phyloP scores from a whole-genome alignment of 192 early-diverging fungal species.

The Neocallimastix lanati region DNA sequence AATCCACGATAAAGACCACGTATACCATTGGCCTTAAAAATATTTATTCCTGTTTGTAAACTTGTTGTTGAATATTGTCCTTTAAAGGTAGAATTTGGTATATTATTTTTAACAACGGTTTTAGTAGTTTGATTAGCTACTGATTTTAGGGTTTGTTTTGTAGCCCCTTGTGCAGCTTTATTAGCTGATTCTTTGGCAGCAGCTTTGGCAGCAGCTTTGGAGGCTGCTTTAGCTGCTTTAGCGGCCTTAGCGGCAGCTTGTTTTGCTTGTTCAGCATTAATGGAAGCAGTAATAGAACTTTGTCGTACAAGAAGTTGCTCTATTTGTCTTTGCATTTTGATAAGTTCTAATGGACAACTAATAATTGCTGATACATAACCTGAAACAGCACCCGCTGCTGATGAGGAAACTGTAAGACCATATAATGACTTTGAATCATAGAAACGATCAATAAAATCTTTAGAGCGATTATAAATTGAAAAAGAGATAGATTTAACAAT shows the following conservation, averaged over 20 bases:
- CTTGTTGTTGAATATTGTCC: neutral
- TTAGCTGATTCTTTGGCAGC: neutral
- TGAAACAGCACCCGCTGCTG: conserved; percentile 29
- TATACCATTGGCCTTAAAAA: neutral
- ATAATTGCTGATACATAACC: conserved; percentile 48
- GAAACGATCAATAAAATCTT: conserved; percentile 17
- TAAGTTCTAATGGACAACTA: conserved; percentile 57
- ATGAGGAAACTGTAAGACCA: conserved; percentile 19
- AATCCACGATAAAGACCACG: neutral
- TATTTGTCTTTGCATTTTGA: conserved; percentile 20
- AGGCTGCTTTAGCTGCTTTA: too few relatives aligned
- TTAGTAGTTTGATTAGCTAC: neutral
- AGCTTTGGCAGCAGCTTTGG: conserved; percentile 19
- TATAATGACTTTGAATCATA: conserved; percentile 10
- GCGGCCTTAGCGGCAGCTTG: conserved; percentile 38
- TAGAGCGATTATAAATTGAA: conserved; percentile 63
- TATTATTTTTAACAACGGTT: neutral
- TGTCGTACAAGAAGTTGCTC: neutral
- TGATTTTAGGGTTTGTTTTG: neutral
- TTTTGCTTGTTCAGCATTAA: neutral
- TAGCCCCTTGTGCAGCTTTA: neutral
- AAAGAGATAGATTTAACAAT: conserved; percentile 81
- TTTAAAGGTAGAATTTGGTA: neutral
- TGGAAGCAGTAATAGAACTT: neutral
- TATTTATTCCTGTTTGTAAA: neutral